Conservation (phyloP, 2,329 filamentous ascomycete species). For the Calycina marina region DNA sequence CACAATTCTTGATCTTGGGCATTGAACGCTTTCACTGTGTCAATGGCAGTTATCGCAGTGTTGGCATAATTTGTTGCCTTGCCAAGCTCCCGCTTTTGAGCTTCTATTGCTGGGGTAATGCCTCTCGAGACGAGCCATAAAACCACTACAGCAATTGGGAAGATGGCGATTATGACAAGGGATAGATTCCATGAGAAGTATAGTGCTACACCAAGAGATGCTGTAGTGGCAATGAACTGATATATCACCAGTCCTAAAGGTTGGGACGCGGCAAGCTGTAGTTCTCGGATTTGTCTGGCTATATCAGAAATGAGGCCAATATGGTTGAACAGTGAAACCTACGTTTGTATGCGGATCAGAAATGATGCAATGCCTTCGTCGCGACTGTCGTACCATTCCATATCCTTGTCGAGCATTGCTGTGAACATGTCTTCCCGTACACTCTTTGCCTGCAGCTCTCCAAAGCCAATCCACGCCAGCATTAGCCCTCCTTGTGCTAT, state of each 20-base stretch:
- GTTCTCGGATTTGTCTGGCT: constrained; percentile 61
- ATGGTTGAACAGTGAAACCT: constrained; percentile 21
- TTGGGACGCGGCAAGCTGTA: constrained; percentile 69
- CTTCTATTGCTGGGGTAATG: constrained; percentile 50
- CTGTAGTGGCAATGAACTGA: constrained; percentile 47
- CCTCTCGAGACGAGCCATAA: constrained; percentile 44
- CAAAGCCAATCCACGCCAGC: constrained; percentile 59
- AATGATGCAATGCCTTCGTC: constrained; percentile 59
- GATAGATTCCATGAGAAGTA: constrained; percentile 75
- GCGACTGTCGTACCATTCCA: constrained; percentile 69
- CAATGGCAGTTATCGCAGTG: constrained; percentile 58
- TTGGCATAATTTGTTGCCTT: constrained; percentile 57
- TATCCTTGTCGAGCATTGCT: constrained; percentile 54
- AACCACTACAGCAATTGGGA: constrained; percentile 50
- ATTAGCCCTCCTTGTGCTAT: constrained; percentile 53
- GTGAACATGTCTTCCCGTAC: constrained; percentile 52
- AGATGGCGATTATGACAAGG: constrained; percentile 57
- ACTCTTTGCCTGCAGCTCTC: constrained; percentile 61
- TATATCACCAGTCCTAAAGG: constrained; percentile 58
- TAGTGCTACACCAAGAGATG: constrained; percentile 57
- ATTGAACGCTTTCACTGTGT: constrained; percentile 77
- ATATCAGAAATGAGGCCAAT: constrained; percentile 10
- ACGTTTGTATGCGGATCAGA: constrained; percentile 61
- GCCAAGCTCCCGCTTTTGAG: constrained; percentile 53
- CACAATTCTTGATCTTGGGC: constrained; percentile 54